A percentile compares a stretch with the other conserved stretches of the same genome.
Conservation (phyloP, 768 basidiomycete genomes). For the Tremella fuciformis region DNA sequence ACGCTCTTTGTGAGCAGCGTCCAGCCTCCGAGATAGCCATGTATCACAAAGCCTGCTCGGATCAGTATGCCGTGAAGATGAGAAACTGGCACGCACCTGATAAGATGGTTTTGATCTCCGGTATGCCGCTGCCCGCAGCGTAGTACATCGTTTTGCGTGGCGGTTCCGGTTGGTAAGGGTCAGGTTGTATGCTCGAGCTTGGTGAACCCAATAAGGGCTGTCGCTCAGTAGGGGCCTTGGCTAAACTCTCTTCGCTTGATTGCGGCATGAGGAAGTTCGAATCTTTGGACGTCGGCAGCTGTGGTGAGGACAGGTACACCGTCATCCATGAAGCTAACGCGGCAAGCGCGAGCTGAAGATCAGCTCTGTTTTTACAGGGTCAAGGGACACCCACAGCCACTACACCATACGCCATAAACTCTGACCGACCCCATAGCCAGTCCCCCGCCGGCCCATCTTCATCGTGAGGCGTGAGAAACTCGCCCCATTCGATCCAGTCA, state of each 20-base stretch:
- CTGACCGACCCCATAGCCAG: slow-evolving; percentile 55
- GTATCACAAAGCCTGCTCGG: slow-evolving; percentile 77
- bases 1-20: slow-evolving; percentile 85
- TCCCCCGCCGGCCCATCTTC: slow-evolving; percentile 45
- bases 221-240: slow-evolving; percentile 40
- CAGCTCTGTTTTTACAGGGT: slow-evolving; percentile 1
- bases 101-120: slow-evolving; percentile 71
- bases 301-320: slow-evolving; percentile 79
- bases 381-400: slow-evolving; percentile 66
- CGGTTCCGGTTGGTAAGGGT: slow-evolving; percentile 13
- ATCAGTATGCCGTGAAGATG: slow-evolving; percentile 1
- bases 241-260: slow-evolving; percentile 35
- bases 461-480: slow-evolving; percentile 55
- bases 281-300: slow-evolving; percentile 88
- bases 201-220: slow-evolving; percentile 27
- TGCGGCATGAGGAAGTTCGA: slow-evolving; percentile 57
- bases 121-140: slow-evolving; percentile 92
- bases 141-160: slow-evolving; percentile 75
- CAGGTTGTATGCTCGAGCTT: not conserved
- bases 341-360: slow-evolving; percentile 66
- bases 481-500: slow-evolving; percentile 74
- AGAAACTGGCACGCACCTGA: slow-evolving; percentile 35
- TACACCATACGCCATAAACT: slow-evolving; percentile 67
- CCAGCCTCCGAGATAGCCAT: slow-evolving; percentile 89
- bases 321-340: slow-evolving; percentile 74